Evolutionary conservation across 345 rosid genomes (phyloP), one percentile per base, ranked within the genome.

Genomic region (Dipteronia dyeriana): DNA sequence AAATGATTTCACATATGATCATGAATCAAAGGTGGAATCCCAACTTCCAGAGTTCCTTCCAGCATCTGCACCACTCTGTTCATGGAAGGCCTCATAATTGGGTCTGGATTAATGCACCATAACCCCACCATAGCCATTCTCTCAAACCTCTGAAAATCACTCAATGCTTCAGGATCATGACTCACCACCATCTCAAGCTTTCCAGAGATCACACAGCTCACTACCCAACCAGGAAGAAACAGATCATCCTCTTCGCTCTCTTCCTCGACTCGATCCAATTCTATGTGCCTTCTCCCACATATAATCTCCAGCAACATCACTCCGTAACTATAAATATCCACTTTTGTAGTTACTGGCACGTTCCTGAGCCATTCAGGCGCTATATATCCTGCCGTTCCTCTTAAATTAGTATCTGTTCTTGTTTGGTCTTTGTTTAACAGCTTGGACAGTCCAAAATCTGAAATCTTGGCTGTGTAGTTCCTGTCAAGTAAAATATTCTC

Each of bases 221-320:
- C 14, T 7, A 83, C 75, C 86, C 83, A 83, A 64, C 75, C 81
- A 2, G 68, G 16, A 0, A 83, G 79, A 19, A 83, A 47, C 9
- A 77, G 68, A 62, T 83, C 84, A 13, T 7, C 66, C 29, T 67
- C 82, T 45, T 80, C 86, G n/a, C 79, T 80, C 75, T 83, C 84
- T 71, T 80, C 86, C 56, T 77, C 79, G 4, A 83, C 78, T 29
- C 83, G 71, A 68, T 20, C n/a, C 29, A 65, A 17, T 1, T 80
- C 83, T 43, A 83, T 75, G 77, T 83, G 86, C 70, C 83, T 83
- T 72, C 86, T 75, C 59, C 84, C 76, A n/a, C 86, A 80, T 29
- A 80, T 51, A 22, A 78, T 78, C 73, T 83, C 86, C 6, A 83
- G 56, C 43, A 83, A 45, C 75, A 77, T 38, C 45, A 80, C 81